Conservation (phyloP, 2,329 filamentous ascomycete species). For the Alternaria ethzedia region DNA sequence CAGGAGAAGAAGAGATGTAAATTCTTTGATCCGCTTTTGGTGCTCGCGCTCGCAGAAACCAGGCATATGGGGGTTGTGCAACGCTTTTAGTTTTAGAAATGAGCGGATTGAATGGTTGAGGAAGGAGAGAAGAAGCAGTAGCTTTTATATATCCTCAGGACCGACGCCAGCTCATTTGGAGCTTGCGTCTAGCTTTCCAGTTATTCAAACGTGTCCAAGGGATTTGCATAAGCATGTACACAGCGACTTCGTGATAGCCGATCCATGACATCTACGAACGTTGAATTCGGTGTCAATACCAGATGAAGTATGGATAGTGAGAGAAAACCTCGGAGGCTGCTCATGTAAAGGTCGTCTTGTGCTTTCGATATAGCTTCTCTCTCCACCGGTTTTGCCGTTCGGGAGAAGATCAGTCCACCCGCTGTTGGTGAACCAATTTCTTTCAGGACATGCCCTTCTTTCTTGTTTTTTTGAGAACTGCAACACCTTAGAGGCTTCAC, state of each 20-base stretch:
- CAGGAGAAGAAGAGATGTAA: too few species aligned
- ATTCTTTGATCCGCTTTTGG: too few species aligned
- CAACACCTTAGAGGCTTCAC: too few species aligned
- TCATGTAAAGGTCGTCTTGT: too few species aligned
- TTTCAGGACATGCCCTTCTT: accelerated
- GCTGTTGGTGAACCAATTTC: too few species aligned
- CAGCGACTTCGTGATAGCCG: neutral
- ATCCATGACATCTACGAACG: too few species aligned
- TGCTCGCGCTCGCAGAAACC: neutral
- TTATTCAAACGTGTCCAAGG: neutral
- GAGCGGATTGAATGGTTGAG: neutral
- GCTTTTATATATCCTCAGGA: too few species aligned
- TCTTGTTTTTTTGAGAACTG: neutral
- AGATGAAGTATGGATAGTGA: too few species aligned
- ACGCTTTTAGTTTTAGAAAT: too few species aligned
- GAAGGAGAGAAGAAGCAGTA: neutral
- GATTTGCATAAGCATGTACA: neutral
- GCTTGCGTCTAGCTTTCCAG: accelerated
- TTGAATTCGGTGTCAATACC: too few species aligned
- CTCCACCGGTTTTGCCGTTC: accelerated
- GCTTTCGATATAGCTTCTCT: neutral
- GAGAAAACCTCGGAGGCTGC: too few species aligned
- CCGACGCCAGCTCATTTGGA: accelerated
- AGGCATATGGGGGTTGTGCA: too few species aligned
- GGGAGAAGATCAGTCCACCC: neutral